Evolutionary conservation across 805 yeast species (phyloP), one percentile per base, ranked within the genome.

Genomic region (Barnettozyma vustinii): DNA sequence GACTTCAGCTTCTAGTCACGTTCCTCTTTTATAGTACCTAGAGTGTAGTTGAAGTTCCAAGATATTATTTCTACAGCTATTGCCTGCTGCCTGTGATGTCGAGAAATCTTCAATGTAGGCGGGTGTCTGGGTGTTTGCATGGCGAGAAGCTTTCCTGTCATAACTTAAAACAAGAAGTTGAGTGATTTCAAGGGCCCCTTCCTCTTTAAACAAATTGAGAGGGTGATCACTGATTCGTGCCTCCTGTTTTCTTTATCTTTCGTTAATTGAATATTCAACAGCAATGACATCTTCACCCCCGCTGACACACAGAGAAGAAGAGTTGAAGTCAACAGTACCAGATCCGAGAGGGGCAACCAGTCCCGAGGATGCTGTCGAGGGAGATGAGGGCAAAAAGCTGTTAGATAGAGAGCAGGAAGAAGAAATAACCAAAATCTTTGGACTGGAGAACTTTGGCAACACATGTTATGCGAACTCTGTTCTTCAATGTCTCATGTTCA

Each of bases 381-480:
- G 33, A 30, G 33, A 30, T 30, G 33, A 30, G 33, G 33, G 33
- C 33, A 30, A 30, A 30, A 20, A 9, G 23, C 15, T 36, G 23
- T 18, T 18, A 23, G 25, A 8, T 23, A 23, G 25, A 4, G 20
- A 36, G 23, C 13, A 36, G 23, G 23, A 36, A 9, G 6, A 36
- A 7, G 23, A 7, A 2, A n/a, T n/a, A n/a, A 8, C 39, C 52
- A 86, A 84, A 63, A 75, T 86, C 20, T 86, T 79, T 63, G 95
- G 95, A 1, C 79, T 84, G 77, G 94, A 87, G 62, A 87, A 87
- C 61, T 86, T 85, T 59, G 96, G 96, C 2, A 84, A 90, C 63
- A 90, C 97, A 0, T 94, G 98, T 69, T 92, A 92, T 69, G 87
- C 96, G 67, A 94, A 94, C 59, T 88, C 97, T 9, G 87, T 94